Conservation (phyloP, 495 filamentous ascomycete genomes). For the Opeltia flavorubescens region DNA sequence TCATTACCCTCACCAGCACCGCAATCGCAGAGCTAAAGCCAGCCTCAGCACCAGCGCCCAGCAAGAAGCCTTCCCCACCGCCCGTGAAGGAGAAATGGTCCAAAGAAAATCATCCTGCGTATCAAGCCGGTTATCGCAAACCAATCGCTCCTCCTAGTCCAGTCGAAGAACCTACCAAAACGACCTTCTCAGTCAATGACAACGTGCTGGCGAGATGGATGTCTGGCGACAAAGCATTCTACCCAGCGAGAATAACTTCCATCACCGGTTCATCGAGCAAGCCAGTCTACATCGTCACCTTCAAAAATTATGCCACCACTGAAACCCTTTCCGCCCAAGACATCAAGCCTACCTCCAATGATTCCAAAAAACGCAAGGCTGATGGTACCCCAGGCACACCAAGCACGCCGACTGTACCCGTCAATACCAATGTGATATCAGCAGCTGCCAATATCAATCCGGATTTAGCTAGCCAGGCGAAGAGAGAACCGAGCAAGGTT, state of each 20-base stretch:
- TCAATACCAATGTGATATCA: conserved; percentile 60
- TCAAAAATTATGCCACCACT: conserved; percentile 76
- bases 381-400: conserved; percentile 53
- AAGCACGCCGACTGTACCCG: conserved; percentile 30
- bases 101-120: conserved; percentile 56
- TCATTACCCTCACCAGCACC: conserved; percentile 64
- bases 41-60: conserved; percentile 31
- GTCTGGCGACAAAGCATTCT: conserved; percentile 79
- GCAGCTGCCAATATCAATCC: conserved; percentile 80
- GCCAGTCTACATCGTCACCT: conserved; percentile 86
- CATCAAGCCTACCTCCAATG: conserved; percentile 58
- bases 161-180: conserved; percentile 30
- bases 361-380: conserved; percentile 79
- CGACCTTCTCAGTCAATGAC: conserved; percentile 75
- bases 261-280: conserved; percentile 80
- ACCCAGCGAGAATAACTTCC: conserved; percentile 82
- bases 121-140: conserved; percentile 40
- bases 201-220: conserved; percentile 80
- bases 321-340: conserved; percentile 77
- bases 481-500: conserved; percentile 49
- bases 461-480: conserved; percentile 55
- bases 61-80: conserved; percentile 31
- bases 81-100: conserved; percentile 52
- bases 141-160: conserved; percentile 25
- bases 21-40: conserved; percentile 69